Evolutionary conservation across 257 asterid species (phyloP), one percentile per base, ranked within the genome.

Genomic region (Salvia hispanica): DNA sequence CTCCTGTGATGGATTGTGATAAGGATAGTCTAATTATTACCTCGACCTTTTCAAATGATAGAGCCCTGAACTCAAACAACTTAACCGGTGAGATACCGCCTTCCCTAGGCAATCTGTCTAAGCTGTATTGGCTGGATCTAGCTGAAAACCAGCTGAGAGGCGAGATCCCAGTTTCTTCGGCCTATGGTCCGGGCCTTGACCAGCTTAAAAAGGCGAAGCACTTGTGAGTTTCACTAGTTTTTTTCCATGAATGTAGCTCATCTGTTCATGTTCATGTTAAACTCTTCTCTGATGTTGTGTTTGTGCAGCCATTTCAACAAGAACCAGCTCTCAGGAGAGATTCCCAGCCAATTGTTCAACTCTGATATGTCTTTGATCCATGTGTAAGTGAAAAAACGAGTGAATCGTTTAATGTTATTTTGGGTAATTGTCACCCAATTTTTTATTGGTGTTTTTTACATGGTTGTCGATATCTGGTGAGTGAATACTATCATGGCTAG

Each of bases 31-130:
- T 36, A 48, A 28, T 45, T 37, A 36, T 55, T 25, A 58, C 15
- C 43, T 13, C 58, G 59, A 54, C 58, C 14, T 42, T 65, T 45
- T 37, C 8, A 60, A 48, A 71, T 63, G 62, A 62, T 85, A 93
- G 99, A 64, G 99, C 99, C 34, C 88, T 93, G 72, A 93, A 93
- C 79, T 83, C 95, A 0, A 93, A 93, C 62, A 93, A 90, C 88
- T 86, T 93, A 63, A 88, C 88, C 0, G 99, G 97, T 7, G 89
- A 51, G 50, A 93, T 93, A 68, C 99, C 99, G 7, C 84, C 83
- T n/a, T 82, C 96, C 53, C 76, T 93, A 53, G 99, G 97, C 4
- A 90, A 82, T 74, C 95, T 93, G 62, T 81, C 88, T 14, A 84
- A 88, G 76, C 82, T 93, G 57, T 90, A 93, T 40, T 93, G 99